Percentiles rank a stretch among this genome's conserved stretches.
phyloP scores from a whole-genome alignment of 2,329 filamentous ascomycete genomes.

The Chaetomiaceae sp. region DNA sequence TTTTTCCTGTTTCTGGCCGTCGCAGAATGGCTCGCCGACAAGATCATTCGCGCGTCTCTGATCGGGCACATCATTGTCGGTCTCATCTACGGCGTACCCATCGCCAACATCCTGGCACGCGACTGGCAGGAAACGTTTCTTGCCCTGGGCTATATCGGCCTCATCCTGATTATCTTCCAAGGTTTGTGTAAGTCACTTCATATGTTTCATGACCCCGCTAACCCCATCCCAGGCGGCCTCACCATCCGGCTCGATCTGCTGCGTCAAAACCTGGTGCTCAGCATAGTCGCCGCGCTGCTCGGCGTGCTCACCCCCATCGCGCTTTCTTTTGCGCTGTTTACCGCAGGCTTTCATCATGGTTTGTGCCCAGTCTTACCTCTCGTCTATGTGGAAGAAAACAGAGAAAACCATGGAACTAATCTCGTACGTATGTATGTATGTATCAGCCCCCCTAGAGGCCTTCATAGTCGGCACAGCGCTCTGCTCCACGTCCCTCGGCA shows the following conservation, averaged over 20 bases:
- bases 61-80: constrained; percentile 46
- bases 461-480: constrained; percentile 71
- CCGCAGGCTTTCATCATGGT: constrained; percentile 40
- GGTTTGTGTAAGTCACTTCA: constrained; percentile 20
- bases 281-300: constrained; percentile 38
- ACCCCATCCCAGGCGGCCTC: constrained; percentile 34
- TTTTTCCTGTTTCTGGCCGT: constrained; percentile 43
- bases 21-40: constrained; percentile 39
- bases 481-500: constrained; percentile 71
- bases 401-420: neutral
- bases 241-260: constrained; percentile 43
- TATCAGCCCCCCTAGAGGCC: constrained; percentile 44
- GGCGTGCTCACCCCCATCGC: constrained; percentile 45
- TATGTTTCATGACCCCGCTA: neutral
- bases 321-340: constrained; percentile 41
- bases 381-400: constrained; percentile 44
- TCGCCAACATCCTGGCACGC: constrained; percentile 40
- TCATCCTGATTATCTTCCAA: constrained; percentile 49
- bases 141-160: constrained; percentile 43
- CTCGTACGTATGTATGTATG: no score
- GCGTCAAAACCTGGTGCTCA: constrained; percentile 41
- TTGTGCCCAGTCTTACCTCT: constrained; percentile 31
- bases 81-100: constrained; percentile 42
- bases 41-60: constrained; percentile 41
- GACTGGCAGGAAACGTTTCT: constrained; percentile 45